Evolutionary conservation across 805 yeast species (phyloP), one percentile per base, ranked within the genome.

Genomic region (Candida maesae): DNA sequence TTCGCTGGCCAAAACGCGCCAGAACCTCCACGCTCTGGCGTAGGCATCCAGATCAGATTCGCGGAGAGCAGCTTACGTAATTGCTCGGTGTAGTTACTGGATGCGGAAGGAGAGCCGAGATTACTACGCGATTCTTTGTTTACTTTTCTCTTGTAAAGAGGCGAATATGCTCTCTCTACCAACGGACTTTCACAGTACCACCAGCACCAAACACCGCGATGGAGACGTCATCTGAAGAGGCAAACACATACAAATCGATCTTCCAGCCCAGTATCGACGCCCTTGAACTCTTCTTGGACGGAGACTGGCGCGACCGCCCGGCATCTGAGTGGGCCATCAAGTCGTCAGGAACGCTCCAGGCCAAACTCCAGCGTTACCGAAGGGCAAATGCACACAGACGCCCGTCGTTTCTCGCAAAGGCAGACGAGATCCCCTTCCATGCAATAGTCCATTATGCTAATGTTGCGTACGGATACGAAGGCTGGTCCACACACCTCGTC

Each of bases 401-500:
- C 8, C 40, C 45, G 5, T 23, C 16, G 4, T 33, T 38, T 24
- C 6, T 42, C 18, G 23, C 35, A 1, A 36, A 35, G 3, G 34
- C 19, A 1, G 48, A 49, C 21, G 46, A 35, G 7, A 31, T 69
- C 14, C 68, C 73, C 1, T 50, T 59, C 5, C 59, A 64, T 41
- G 44, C 47, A 16, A 52, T 73, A 4, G 52, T 71, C 7, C 56
- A 58, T 12, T 55, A 69, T 41, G 77, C 79, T 1, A 78, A 78
- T 44, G 74, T 71, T 28, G 58, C 69, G 0, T 78, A 76, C 58
- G 83, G 82, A 0, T 73, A 62, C 52, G 66, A 74, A 45, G 83
- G 84, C 8, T 78, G 84, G 84, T 66, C 70, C 6, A 63, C 73
- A 24, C 67, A 66, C 35, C 59, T 78, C 1, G 20, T 67, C 1